Evolutionary conservation across 768 basidiomycete species (phyloP), one percentile per base, ranked within the genome.

Genomic region (Pleurotus platypus): DNA sequence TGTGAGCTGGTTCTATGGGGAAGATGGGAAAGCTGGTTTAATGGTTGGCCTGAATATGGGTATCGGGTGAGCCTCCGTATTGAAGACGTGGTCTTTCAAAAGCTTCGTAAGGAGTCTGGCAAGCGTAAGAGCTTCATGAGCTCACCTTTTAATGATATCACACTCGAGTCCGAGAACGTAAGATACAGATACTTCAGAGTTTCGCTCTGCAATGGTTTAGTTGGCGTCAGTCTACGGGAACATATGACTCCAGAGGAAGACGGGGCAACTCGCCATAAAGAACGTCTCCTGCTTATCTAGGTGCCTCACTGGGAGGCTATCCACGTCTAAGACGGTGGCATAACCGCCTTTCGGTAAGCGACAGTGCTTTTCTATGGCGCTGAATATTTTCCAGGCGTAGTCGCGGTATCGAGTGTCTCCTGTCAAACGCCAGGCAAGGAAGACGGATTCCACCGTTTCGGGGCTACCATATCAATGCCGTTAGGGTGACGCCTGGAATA

Each of bases 201-300:
- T 70, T 94, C 92, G 61, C 89, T 89, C 92, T 92, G 66, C 37
- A 7, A 18, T 2, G 18, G 22, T 55, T 37, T 8, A 46, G 37
- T 49, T 18, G 5, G 13, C 26, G 54, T 50, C 27, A 35, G 26
- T 5, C 24, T 5, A 26, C 24, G 24, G 27, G 15, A 16, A 35
- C 47, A 20, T 2, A 57, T 40, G 8, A 42, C 1, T 11, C 9
- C 3, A 38, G 22, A 15, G 18, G 20, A 24, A 46, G 46, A 57
- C 16, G 37, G 39, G 24, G 62, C 35, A 20, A 70, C 85, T 45
- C 57, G 90, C 91, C 78, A 97, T 77, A 71, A 94, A 82, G 74
- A 95, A 97, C 9, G 94, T 94, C 74, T 98, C 94, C 94, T 96
- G 95, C 69, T 90, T 87, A 70, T 98, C 93, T 60, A 92, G 87